Conservation (phyloP, 2,329 filamentous ascomycete genomes). For the Trichoderma simmonsii region DNA sequence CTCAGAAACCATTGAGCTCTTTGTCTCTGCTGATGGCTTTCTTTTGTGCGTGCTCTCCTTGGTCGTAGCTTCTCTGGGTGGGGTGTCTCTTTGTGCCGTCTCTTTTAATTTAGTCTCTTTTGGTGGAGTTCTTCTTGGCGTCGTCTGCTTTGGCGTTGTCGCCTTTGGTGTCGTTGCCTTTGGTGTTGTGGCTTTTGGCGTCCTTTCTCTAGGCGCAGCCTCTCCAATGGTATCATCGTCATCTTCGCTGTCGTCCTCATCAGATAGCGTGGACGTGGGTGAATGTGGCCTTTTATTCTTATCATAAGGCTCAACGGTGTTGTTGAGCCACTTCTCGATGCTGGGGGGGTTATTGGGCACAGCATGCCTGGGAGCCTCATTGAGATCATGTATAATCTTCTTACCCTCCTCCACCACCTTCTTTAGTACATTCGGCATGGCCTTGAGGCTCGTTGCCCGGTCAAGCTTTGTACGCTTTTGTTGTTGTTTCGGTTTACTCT, state of each 20-base stretch:
- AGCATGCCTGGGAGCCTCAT: conserved; percentile 51
- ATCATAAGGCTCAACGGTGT: conserved; percentile 61
- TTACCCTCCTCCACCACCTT: conserved; percentile 63
- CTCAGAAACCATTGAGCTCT: conserved; percentile 24
- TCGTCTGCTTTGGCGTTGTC: not conserved
- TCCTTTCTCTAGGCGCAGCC: not conserved
- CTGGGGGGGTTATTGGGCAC: conserved; percentile 56
- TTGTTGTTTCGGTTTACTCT: conserved; percentile 39
- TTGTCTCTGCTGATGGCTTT: conserved; percentile 27
- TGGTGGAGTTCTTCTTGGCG: not conserved
- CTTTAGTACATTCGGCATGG: conserved; percentile 60
- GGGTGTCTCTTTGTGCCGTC: not conserved
- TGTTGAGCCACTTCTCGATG: conserved; percentile 64
- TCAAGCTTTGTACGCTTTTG: conserved; percentile 47
- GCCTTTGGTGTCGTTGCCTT: not conserved
- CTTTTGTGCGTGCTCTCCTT: not conserved
- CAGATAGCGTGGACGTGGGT: not conserved
- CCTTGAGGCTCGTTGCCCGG: conserved; percentile 56
- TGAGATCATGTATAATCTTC: conserved; percentile 61
- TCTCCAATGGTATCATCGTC: conserved; percentile 8
- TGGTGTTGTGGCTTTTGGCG: not conserved
- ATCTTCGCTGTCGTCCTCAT: conserved; percentile 18
- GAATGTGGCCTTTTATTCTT: conserved; percentile 33
- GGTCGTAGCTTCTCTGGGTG: not conserved
- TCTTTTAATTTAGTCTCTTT: not conserved